A percentile compares a stretch with the other conserved stretches of the same genome.
Evolutionary conservation across 495 filamentous ascomycete species (phyloP).

Genomic region (Penicillium canariense): DNA sequence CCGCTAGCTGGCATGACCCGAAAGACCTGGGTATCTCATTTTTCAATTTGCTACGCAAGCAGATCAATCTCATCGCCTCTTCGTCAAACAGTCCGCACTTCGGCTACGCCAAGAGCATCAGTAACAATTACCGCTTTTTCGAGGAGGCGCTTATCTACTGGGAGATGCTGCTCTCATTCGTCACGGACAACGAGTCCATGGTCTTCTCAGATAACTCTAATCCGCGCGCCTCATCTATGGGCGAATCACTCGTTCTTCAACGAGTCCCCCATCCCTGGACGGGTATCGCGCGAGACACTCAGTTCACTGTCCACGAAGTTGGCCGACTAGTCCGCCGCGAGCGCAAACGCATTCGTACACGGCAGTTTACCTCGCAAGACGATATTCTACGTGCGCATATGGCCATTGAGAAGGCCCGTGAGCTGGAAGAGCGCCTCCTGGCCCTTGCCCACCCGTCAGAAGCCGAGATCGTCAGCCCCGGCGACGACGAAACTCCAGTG

Average conservation of each 20-base stretch:
- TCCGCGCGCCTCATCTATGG: slow-evolving; percentile 10
- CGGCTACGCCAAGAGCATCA: slow-evolving; percentile 25
- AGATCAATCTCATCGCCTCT: slow-evolving; percentile 38
- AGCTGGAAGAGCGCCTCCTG: slow-evolving; percentile 52
- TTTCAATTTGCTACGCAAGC: slow-evolving; percentile 45
- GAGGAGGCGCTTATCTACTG: slow-evolving; percentile 58
- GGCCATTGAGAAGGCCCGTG: slow-evolving; percentile 44
- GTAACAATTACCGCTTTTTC: slow-evolving; percentile 56
- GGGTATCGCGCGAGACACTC: slow-evolving; percentile 53
- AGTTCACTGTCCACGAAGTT: slow-evolving; percentile 54
- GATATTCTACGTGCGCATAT: slow-evolving; percentile 42
- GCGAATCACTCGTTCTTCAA: slow-evolving; percentile 36
- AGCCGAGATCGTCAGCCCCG: slow-evolving; percentile 51
- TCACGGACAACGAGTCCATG: slow-evolving; percentile 46
- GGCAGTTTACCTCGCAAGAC: slow-evolving; percentile 36
- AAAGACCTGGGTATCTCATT: slow-evolving; percentile 52
- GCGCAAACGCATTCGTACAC: slow-evolving; percentile 39
- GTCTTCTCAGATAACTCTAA: slow-evolving; percentile 20
- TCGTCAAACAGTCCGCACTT: slow-evolving; percentile 7
- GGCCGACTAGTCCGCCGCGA: slow-evolving; percentile 52
- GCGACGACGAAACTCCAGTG: slow-evolving; percentile 55
- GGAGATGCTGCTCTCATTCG: slow-evolving; percentile 60
- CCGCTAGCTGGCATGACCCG: slow-evolving; percentile 56
- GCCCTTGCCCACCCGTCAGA: slow-evolving; percentile 46
- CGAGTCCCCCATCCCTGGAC: slow-evolving; percentile 59